phyloP scores from a whole-genome alignment of 345 rosid species.

The Aethionema arabicum region DNA sequence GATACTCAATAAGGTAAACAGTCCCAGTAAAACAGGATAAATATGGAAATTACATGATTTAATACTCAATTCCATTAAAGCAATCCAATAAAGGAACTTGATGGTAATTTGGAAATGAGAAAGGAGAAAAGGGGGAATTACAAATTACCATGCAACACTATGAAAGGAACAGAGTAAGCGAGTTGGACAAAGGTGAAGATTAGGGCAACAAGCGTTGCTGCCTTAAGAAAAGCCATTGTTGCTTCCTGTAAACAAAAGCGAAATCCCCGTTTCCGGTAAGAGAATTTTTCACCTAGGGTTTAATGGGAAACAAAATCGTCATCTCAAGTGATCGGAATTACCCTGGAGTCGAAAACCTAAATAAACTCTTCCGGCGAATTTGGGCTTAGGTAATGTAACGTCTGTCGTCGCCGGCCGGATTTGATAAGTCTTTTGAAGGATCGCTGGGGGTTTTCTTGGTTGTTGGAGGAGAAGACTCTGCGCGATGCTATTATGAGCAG shows the following conservation, averaged over 20 bases:
- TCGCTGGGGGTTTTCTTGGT: background rate
- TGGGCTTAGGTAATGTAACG: background rate
- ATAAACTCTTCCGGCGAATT: slow-evolving; percentile 17
- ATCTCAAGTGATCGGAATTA: background rate
- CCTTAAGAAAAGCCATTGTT: slow-evolving; percentile 20
- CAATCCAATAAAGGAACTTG: background rate
- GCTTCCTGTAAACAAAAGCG: background rate
- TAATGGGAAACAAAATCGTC: background rate
- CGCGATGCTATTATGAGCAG: background rate
- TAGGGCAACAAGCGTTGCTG: slow-evolving; percentile 20
- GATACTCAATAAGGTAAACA: background rate
- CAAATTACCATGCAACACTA: slow-evolving; percentile 69
- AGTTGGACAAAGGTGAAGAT: slow-evolving; percentile 30
- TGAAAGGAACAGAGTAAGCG: slow-evolving; percentile 59
- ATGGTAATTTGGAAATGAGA: too few species aligned
- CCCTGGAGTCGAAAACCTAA: background rate
- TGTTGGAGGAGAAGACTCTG: slow-evolving; percentile 7
- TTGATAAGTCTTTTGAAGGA: background rate
- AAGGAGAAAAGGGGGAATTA: background rate
- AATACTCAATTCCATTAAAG: background rate
- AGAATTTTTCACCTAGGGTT: slow-evolving; percentile 11
- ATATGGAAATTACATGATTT: background rate
- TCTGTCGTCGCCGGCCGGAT: slow-evolving; percentile 13
- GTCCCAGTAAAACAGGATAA: background rate
- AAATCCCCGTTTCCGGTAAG: background rate